These are phyloP conservation scores for Cutaneotrichosporon sp. DNA, from an alignment of 1,284 basidiomycete species.

Conservation along the genomic window DNA sequence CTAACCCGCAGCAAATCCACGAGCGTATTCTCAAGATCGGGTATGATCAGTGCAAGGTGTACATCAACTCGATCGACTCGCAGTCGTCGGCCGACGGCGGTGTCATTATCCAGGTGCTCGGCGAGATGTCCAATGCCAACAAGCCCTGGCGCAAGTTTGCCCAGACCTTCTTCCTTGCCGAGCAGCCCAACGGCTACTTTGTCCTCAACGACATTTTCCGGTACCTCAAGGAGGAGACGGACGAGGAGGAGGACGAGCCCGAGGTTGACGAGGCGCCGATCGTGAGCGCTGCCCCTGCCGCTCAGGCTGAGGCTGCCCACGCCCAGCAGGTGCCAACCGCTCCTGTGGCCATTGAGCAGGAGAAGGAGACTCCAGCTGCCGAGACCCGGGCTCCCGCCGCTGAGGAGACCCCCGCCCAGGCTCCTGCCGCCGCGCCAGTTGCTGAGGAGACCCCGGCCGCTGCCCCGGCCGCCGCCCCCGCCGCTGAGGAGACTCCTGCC, in stretches of 20 bases:
- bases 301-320: slow-evolving; percentile 24
- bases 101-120: slow-evolving; percentile 98
- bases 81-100: slow-evolving; percentile 90
- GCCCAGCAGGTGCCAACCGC: slow-evolving; percentile 24
- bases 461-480: background rate
- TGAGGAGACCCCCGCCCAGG: slow-evolving; percentile 6
- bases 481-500: slow-evolving; percentile 10
- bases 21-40: slow-evolving; percentile 88
- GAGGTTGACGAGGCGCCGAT: slow-evolving; percentile 29
- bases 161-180: slow-evolving; percentile 99
- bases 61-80: slow-evolving; percentile 90
- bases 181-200: slow-evolving; percentile 98
- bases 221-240: slow-evolving; percentile 91
- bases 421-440: slow-evolving; percentile 25
- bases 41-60: slow-evolving; percentile 96
- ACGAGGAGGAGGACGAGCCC: slow-evolving; percentile 65
- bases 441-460: slow-evolving; percentile 16
- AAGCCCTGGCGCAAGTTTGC: slow-evolving; percentile 93
- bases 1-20: slow-evolving; percentile 77
- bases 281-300: slow-evolving; percentile 20
- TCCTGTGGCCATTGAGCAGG: slow-evolving; percentile 32
- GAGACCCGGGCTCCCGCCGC: slow-evolving; percentile 17
- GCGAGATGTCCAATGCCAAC: slow-evolving; percentile 92
- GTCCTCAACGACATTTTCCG: slow-evolving; percentile 99
- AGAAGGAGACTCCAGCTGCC: slow-evolving; percentile 27